These are phyloP conservation scores for Phaeosphaeriaceae sp. DNA, from an alignment of 2,329 filamentous ascomycete species.

Conservation along the genomic window DNA sequence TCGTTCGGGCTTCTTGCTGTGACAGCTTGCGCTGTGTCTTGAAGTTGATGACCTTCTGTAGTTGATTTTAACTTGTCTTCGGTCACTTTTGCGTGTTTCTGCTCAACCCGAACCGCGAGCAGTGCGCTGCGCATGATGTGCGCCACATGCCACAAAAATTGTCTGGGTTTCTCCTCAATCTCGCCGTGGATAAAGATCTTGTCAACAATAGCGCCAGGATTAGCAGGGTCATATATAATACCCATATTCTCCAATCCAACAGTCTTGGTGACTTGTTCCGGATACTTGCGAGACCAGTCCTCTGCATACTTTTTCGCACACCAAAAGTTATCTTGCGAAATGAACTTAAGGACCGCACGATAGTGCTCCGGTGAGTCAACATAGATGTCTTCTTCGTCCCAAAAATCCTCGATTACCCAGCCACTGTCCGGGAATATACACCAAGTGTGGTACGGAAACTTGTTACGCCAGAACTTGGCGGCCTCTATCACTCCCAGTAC, in stretches of 20 bases:
- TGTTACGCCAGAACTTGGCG: slow-evolving; percentile 28
- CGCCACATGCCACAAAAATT: slow-evolving; percentile 39
- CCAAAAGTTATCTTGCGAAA: slow-evolving; percentile 31
- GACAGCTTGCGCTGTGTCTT: not conserved
- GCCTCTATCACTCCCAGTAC: slow-evolving; percentile 22
- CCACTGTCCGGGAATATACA: slow-evolving; percentile 34
- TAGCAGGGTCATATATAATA: slow-evolving; percentile 21
- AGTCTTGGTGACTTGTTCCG: slow-evolving; percentile 22
- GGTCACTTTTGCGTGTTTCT: not conserved
- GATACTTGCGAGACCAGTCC: slow-evolving; percentile 29
- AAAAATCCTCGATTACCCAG: slow-evolving; percentile 41
- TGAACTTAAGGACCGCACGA: slow-evolving; percentile 33
- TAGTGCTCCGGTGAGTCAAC: slow-evolving; percentile 38
- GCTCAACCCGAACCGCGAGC: slow-evolving; percentile 2
- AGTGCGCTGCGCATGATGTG: slow-evolving; percentile 31
- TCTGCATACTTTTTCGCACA: slow-evolving; percentile 25
- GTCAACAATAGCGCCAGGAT: slow-evolving; percentile 32
- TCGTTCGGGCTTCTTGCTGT: not conserved
- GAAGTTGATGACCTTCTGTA: not conserved
- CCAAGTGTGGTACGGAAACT: slow-evolving; percentile 32
- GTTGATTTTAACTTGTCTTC: not conserved
- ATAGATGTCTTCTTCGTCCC: slow-evolving; percentile 43
- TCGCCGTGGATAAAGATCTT: slow-evolving; percentile 39
- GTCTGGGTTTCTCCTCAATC: slow-evolving; percentile 23
- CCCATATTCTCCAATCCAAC: slow-evolving; percentile 20